These are phyloP conservation scores for Lactarius hengduanensis DNA, from an alignment of 768 basidiomycete species.

Conservation along the genomic window DNA sequence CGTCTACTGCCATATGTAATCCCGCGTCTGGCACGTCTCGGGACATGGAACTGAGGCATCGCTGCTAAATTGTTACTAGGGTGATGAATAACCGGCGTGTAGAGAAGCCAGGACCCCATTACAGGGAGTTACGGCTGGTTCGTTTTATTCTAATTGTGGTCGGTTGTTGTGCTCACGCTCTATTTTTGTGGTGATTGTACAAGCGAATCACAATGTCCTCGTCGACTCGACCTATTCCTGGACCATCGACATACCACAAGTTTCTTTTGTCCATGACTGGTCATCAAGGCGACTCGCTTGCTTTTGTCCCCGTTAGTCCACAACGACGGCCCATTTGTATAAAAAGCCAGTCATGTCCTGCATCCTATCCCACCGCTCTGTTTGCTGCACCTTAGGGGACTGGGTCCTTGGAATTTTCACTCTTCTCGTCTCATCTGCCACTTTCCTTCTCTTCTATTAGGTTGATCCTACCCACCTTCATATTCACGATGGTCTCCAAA, in stretches of 20 bases:
- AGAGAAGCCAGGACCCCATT: neutral
- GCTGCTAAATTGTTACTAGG: neutral
- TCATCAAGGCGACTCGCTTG: neutral
- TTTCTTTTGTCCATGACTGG: neutral
- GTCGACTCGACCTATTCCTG: too few relatives aligned
- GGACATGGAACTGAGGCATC: neutral
- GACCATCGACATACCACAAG: neutral
- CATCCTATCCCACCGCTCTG: neutral
- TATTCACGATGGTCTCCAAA: conserved; percentile 33
- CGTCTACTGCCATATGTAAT: neutral
- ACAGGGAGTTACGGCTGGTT: neutral
- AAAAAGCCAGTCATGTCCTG: conserved; percentile 5
- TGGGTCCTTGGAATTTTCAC: conserved; percentile 9
- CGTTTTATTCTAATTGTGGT: neutral
- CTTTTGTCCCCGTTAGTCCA: neutral
- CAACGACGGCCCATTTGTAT: neutral
- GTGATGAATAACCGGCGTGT: neutral
- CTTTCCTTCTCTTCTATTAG: neutral
- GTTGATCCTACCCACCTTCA: conserved; percentile 3
- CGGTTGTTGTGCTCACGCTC: neutral
- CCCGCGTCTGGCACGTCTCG: neutral
- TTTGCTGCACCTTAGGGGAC: conserved; percentile 4
- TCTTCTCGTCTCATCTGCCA: neutral
- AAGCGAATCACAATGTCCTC: too few relatives aligned
- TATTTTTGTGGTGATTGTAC: neutral